phyloP scores from a whole-genome alignment of 2,329 filamentous ascomycete genomes.

The Cladophialophora chaetospira region DNA sequence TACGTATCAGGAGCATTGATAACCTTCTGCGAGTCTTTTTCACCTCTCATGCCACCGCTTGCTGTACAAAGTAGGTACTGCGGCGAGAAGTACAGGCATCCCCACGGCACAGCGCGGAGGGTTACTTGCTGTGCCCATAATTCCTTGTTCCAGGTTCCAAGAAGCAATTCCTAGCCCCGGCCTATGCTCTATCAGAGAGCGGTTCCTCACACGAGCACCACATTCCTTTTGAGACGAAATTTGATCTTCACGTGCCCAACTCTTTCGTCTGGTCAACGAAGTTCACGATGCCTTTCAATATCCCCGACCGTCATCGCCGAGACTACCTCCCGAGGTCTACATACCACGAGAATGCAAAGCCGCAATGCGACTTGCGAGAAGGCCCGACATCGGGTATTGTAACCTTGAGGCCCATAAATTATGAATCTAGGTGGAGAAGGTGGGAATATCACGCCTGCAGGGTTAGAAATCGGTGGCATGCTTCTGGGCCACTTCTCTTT shows the following conservation, averaged over 20 bases:
- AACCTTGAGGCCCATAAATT: conserved; percentile 2
- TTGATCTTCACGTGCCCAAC: neutral
- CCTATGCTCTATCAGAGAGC: neutral
- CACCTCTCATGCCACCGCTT: neutral
- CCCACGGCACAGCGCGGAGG: no score
- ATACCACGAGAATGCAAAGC: neutral
- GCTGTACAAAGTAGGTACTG: conserved; percentile 11
- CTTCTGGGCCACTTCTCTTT: conserved; percentile 14
- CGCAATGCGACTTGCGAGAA: no score
- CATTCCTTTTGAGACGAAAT: neutral
- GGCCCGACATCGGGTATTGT: conserved; percentile 3
- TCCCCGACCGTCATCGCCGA: neutral
- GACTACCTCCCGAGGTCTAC: neutral
- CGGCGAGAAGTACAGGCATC: conserved; percentile 15
- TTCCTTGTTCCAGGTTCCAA: neutral
- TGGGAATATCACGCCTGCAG: neutral
- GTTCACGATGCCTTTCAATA: no score
- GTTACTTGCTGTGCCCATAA: no score
- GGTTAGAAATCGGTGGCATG: conserved; percentile 9
- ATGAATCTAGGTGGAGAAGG: neutral
- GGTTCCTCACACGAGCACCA: conserved; percentile 7
- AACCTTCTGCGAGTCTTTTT: neutral
- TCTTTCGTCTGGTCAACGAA: no score
- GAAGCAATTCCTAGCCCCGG: conserved; percentile 7
- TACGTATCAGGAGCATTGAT: neutral